Base-by-base conservation (phyloP, 139 green algal species). In the Picochlorum costavermella region DNA sequence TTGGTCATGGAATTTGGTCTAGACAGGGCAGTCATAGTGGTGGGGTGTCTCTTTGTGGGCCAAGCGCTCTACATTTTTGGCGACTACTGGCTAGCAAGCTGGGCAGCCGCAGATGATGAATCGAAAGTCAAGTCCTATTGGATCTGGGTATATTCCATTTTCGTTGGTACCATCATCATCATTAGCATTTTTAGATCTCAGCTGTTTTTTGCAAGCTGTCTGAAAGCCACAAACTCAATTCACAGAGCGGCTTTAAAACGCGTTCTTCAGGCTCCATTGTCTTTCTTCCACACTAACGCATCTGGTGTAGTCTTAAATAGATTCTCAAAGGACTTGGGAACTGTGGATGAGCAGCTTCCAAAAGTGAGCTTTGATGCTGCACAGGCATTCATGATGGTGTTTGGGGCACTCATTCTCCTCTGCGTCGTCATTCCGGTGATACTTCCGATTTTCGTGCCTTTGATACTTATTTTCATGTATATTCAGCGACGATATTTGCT, bases 261-360 rank as follows among this genome's bases (percentile, higher is more conserved):
- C 51, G 64, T 77, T 33, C 63, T 98, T 66, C 76, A 84, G 2
- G 77, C 85, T 0, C 91, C 91, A 3, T 78, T 97, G 36, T 76
- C 78, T 4, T 98, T 98, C 78, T 98, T 97, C 73, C 86, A 97
- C 81, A 92, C 84, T 60, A 92, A 92, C 61, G 91, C 91, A 14
- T 77, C 83, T 2, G 92, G 92, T 9, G 81, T 92, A 60, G 74
- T 98, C 37, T 70, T 97, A 44, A 98, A 98, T 78, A 75, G 82
- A 67, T 86, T 84, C 61, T 76, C 60, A 36, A 90, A 88, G 59
- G 88, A 95, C 70, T 78, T 84, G 70, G 86, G 84, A 26, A 49
- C 71, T 30, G 75, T 88, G 49, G 86, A 94, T 75, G 86, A 88
- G 43, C 69, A 80, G 75, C 80, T 94, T 56, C 82, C 86, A 13